Conservation (phyloP, 2,329 filamentous ascomycete species). For the Fusarium sp. region DNA sequence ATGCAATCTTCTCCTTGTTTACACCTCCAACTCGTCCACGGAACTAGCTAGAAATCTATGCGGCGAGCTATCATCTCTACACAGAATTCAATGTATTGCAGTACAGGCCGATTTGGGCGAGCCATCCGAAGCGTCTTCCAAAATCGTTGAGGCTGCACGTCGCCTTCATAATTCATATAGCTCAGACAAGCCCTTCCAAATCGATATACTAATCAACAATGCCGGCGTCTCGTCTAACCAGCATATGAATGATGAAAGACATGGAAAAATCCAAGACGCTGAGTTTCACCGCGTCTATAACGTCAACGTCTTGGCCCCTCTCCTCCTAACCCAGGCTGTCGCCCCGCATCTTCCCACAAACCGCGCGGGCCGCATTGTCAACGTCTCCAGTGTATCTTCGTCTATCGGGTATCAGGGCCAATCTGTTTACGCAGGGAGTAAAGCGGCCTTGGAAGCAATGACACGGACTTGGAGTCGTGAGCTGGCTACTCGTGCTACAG, state of each 20-base stretch:
- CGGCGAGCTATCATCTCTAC: constrained; percentile 55
- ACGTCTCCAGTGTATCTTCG: constrained; percentile 65
- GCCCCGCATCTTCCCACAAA: constrained; percentile 74
- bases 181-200: constrained; percentile 45
- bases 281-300: constrained; percentile 79
- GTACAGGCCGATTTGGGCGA: constrained; percentile 47
- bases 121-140: constrained; percentile 39
- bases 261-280: constrained; percentile 63
- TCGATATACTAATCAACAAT: constrained; percentile 91
- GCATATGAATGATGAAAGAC: constrained; percentile 63
- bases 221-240: constrained; percentile 78
- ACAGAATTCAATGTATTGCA: constrained; percentile 49
- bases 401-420: constrained; percentile 64
- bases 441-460: constrained; percentile 69
- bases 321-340: constrained; percentile 80
- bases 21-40: constrained; percentile 66
- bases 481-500: constrained; percentile 62
- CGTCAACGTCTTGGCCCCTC: constrained; percentile 83
- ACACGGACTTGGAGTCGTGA: constrained; percentile 69
- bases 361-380: constrained; percentile 70
- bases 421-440: constrained; percentile 67
- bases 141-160: constrained; percentile 46
- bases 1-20: constrained; percentile 68
- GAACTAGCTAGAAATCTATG: constrained; percentile 59
- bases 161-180: constrained; percentile 43